Percentiles rank a stretch among this genome's conserved stretches.
Evolutionary conservation across 495 filamentous ascomycete species (phyloP).

Genomic region (Trichoderma asperelloides): DNA sequence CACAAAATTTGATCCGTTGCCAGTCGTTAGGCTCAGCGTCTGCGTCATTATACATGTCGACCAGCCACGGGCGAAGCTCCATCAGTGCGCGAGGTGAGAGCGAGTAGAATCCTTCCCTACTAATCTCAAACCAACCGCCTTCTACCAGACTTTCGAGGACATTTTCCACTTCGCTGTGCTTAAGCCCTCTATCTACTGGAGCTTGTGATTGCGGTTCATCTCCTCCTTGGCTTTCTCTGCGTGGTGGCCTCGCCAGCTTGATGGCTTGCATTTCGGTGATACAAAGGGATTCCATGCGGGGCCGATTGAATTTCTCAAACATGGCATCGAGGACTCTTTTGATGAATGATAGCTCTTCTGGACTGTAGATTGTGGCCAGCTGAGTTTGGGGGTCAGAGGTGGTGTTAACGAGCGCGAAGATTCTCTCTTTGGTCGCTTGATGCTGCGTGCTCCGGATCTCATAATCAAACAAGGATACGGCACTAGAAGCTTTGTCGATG

Average conservation of each 20-base stretch:
- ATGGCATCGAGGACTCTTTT: slow-evolving; percentile 85
- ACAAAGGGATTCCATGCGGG: slow-evolving; percentile 67
- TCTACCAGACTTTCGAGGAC: slow-evolving; percentile 60
- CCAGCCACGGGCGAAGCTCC: slow-evolving; percentile 75
- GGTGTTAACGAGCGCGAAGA: slow-evolving; percentile 80
- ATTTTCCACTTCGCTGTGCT: slow-evolving; percentile 64
- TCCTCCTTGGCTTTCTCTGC: slow-evolving; percentile 24
- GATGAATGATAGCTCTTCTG: slow-evolving; percentile 85
- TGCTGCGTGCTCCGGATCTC: slow-evolving; percentile 69
- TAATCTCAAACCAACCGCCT: slow-evolving; percentile 79
- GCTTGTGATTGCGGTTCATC: slow-evolving; percentile 24
- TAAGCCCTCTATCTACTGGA: slow-evolving; percentile 45
- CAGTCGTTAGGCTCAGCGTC: slow-evolving; percentile 47
- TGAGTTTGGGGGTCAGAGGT: slow-evolving; percentile 76
- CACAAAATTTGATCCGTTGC: slow-evolving; percentile 76
- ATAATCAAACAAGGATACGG: slow-evolving; percentile 70
- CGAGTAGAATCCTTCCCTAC: slow-evolving; percentile 58
- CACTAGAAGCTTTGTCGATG: slow-evolving; percentile 58
- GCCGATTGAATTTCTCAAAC: slow-evolving; percentile 79
- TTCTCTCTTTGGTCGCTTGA: slow-evolving; percentile 45
- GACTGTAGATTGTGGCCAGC: slow-evolving; percentile 67
- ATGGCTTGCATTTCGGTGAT: slow-evolving; percentile 69
- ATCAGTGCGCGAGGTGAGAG: slow-evolving; percentile 70
- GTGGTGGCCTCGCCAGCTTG: slow-evolving; percentile 42
- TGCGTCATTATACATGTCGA: slow-evolving; percentile 72